These are phyloP conservation scores for Russula vinacea DNA, from an alignment of 768 basidiomycete species.

Conservation along the genomic window DNA sequence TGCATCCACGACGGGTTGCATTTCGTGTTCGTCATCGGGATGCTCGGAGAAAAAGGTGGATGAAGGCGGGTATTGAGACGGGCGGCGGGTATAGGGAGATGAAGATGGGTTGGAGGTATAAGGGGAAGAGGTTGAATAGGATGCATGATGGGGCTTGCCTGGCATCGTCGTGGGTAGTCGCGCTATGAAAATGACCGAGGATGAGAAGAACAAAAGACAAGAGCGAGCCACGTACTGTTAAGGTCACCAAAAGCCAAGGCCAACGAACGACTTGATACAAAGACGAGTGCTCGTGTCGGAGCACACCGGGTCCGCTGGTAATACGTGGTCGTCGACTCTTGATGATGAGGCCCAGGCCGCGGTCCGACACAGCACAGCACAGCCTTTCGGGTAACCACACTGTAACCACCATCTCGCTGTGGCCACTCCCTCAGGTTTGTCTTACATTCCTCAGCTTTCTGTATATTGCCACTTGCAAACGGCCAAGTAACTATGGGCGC, in stretches of 20 bases:
- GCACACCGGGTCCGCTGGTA: not conserved
- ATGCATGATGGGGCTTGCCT: not conserved
- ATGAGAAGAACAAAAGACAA: not conserved
- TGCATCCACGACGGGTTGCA: constrained; percentile 59
- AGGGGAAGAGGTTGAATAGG: not conserved
- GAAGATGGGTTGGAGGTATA: not conserved
- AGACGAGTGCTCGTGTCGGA: not conserved
- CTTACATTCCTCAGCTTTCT: too few species aligned
- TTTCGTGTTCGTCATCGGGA: constrained; percentile 43
- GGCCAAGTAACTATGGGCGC: too few species aligned
- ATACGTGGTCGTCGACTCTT: too few species aligned
- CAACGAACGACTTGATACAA: too few species aligned
- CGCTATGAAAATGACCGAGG: not conserved
- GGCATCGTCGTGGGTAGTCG: not conserved
- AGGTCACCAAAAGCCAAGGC: not conserved
- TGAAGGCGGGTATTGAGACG: constrained; percentile 38
- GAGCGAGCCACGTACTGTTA: not conserved
- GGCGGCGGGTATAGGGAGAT: constrained; percentile 18
- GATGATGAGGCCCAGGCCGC: too few species aligned
- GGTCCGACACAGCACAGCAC: too few species aligned
- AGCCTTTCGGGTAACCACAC: too few species aligned
- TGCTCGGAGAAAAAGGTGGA: constrained; percentile 74
- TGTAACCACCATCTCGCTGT: too few species aligned
- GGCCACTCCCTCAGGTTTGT: too few species aligned
- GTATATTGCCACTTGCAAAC: too few species aligned